phyloP scores from a whole-genome alignment of 176 grass and related monocot genomes.

The Saccharum spontaneum region DNA sequence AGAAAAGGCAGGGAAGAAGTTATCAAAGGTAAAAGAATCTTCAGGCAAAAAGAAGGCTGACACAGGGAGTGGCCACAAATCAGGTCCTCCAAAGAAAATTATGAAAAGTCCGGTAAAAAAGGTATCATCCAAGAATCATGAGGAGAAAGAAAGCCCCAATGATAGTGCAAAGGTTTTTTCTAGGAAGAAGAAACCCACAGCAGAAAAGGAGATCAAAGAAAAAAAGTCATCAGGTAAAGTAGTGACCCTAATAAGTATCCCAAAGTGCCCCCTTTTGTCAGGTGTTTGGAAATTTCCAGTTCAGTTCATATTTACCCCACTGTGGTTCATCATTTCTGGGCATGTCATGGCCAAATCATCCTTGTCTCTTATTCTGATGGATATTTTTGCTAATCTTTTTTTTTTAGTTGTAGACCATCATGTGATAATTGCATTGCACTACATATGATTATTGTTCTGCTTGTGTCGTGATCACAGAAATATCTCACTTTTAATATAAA shows the following conservation, averaged over 20 bases:
- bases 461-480: conserved; percentile 21
- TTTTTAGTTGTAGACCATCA: neutral
- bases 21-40: conserved; percentile 51
- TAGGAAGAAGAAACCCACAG: conserved; percentile 70
- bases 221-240: conserved; percentile 72
- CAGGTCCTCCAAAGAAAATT: conserved; percentile 31
- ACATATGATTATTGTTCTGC: neutral
- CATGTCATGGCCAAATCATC: neutral
- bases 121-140: conserved; percentile 46
- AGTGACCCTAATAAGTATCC: neutral
- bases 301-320: neutral
- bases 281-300: conserved; percentile 14
- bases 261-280: neutral
- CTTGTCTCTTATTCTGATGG: neutral
- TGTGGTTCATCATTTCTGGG: conserved; percentile 16
- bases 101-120: conserved; percentile 48
- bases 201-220: conserved; percentile 56
- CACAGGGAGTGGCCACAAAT: conserved; percentile 42
- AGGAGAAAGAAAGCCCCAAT: conserved; percentile 49
- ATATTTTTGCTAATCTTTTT: neutral
- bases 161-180: conserved; percentile 81
- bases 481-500: conserved; percentile 26
- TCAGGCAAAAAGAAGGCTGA: conserved; percentile 44
- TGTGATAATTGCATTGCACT: neutral
- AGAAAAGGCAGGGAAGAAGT: conserved; percentile 49